Evolutionary conservation across 2,329 filamentous ascomycete species (phyloP).

Genomic region (Neonectria coccinea): DNA sequence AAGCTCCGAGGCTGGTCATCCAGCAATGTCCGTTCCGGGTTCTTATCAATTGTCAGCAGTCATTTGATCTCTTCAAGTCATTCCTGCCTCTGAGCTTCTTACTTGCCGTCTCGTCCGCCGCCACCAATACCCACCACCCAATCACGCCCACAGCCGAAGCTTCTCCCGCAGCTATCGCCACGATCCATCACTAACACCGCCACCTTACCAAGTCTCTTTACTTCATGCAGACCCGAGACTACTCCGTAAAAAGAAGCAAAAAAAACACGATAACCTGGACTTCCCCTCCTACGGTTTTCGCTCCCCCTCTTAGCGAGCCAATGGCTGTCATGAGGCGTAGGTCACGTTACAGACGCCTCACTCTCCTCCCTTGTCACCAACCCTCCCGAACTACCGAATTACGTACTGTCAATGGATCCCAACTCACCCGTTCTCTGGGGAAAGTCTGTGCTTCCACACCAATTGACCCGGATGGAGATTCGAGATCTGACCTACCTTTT

Average conservation of each 20-base stretch:
- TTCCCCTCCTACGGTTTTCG: not conserved
- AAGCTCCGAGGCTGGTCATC: slow-evolving; percentile 5
- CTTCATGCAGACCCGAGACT: not conserved
- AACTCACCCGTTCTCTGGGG: slow-evolving; percentile 5
- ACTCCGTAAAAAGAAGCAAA: not conserved
- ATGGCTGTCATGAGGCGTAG: slow-evolving; percentile 6
- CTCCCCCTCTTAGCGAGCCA: slow-evolving; percentile 17
- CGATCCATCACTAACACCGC: slow-evolving; percentile 24
- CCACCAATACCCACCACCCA: slow-evolving; percentile 12
- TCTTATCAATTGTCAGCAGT: slow-evolving; percentile 3
- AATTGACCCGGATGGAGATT: not conserved
- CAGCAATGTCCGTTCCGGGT: slow-evolving; percentile 7
- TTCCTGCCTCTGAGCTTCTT: slow-evolving; percentile 11
- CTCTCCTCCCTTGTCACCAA: slow-evolving; percentile 9
- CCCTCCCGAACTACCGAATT: slow-evolving; percentile 22
- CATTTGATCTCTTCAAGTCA: slow-evolving; percentile 24
- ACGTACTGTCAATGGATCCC: slow-evolving; percentile 21
- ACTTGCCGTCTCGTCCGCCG: slow-evolving; percentile 19
- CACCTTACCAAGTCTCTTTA: not conserved
- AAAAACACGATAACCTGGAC: not conserved
- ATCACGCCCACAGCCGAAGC: slow-evolving; percentile 5
- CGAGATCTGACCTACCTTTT: too few relatives aligned
- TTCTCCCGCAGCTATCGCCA: slow-evolving; percentile 13
- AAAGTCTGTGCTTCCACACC: slow-evolving; percentile 24
- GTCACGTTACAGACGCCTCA: slow-evolving; percentile 27